A percentile compares a stretch with the other conserved stretches of the same genome.
Conservation (phyloP, 2,329 filamentous ascomycete genomes). For the Trichoderma atroviride region DNA sequence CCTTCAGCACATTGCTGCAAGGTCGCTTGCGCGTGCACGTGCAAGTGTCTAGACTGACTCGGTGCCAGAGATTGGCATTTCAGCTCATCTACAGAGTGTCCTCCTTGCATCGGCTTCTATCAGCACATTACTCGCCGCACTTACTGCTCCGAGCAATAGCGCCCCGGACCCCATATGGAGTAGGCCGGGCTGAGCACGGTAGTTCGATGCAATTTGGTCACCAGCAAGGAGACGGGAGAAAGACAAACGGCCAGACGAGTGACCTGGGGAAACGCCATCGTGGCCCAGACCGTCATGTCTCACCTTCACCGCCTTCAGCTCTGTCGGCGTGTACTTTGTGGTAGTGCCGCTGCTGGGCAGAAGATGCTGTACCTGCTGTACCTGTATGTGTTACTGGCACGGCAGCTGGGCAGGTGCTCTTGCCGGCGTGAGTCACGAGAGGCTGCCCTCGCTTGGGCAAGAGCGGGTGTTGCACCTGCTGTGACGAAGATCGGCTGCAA, state of each 20-base stretch:
- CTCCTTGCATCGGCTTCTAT: not conserved
- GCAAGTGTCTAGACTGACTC: not conserved
- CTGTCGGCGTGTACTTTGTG: not conserved
- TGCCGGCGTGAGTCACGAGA: conserved; percentile 10
- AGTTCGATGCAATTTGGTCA: not conserved
- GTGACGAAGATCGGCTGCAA: not conserved
- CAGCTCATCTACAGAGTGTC: not conserved
- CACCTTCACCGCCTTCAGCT: conserved; percentile 20
- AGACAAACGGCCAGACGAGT: not conserved
- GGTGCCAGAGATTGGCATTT: not conserved
- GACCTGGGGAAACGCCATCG: not conserved
- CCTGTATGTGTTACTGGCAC: not conserved
- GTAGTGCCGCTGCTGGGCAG: not conserved
- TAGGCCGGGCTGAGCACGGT: not conserved
- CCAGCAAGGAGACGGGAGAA: not conserved
- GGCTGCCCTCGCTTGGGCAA: not conserved
- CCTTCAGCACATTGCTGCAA: too few species aligned
- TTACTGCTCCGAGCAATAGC: not conserved
- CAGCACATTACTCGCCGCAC: not conserved
- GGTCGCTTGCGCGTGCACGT: not conserved
- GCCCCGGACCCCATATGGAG: conserved; percentile 8
- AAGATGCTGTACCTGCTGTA: not conserved
- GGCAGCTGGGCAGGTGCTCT: not conserved
- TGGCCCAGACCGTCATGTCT: conserved; percentile 18
- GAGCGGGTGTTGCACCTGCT: conserved; percentile 7